Base-by-base conservation (phyloP, 805 yeast genomes). In the Lachancea nothofagi region DNA sequence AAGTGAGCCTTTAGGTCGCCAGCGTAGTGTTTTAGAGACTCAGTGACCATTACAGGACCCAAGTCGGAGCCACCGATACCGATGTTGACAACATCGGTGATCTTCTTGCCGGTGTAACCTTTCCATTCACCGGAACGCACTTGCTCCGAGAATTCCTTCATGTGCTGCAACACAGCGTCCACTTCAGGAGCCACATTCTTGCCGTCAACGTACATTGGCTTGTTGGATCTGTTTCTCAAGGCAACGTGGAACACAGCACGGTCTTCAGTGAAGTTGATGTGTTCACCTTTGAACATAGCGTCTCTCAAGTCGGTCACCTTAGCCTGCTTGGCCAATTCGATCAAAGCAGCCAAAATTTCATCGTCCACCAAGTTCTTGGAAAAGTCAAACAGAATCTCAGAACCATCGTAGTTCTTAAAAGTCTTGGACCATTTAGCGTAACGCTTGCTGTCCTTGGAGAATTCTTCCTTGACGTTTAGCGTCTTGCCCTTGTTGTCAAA, bases 11-110 rank as follows among this genome's bases (percentile, higher is more conserved):
- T 67, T 54, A 93, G 72, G 49, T 78, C 81, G 53, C 83, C 75
- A 45, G 83, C 69, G 67, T 90, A 93, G 52, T 85, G 82, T 74
- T 90, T 93, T 62, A 93, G 76, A 29, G 98, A 97, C 72, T 93
- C 97, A 47, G 97, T 87, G 55, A 93, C 97, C 98, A 93, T 93
- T 40, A 93, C 97, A 33, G 98, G 98, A 57, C 98, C 98, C 56
- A 93, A 76, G 67, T 93, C 98, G 21, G 97, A 88, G 54, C 98
- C 98, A 63, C 98, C 98, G 62, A 93, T 93, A 67, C 98, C 98
- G 57, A 93, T 86, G 76, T 93, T 93, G 59, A 93, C 97, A 42
- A 93, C 80, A 59, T 87, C 95, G 54, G 93, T 84, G 69, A 93
- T 90, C 55, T 72, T 69, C 76, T 88, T 87, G 54, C 97, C 97